Conservation (phyloP, 2,329 filamentous ascomycete genomes). For the Blastomyces gilchristii region DNA sequence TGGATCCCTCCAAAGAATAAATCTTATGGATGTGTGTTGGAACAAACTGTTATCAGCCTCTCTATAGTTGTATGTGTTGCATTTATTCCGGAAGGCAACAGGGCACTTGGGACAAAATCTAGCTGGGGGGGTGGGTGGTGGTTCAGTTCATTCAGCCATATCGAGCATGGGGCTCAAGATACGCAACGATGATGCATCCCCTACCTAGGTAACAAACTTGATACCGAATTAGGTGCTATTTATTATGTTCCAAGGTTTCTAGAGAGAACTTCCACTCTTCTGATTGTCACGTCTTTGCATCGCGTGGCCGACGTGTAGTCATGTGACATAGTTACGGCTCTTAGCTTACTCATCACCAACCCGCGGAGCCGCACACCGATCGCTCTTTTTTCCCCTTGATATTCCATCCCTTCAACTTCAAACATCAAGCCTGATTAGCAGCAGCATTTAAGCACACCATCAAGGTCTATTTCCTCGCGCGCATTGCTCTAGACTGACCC, state of each 20-base stretch:
- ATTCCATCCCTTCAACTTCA: slow-evolving; percentile 13
- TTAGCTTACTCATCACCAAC: background rate
- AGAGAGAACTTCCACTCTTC: too few relatives aligned
- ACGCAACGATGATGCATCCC: background rate
- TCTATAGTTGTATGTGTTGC: background rate
- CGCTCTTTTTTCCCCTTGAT: slow-evolving; percentile 5
- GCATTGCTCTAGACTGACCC: slow-evolving; percentile 39
- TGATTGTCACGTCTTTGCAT: too few relatives aligned
- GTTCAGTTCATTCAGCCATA: background rate
- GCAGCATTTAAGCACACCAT: slow-evolving; percentile 4
- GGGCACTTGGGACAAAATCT: background rate
- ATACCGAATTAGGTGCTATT: background rate
- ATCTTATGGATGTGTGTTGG: background rate
- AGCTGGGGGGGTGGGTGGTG: too few relatives aligned
- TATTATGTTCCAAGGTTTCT: too few relatives aligned
- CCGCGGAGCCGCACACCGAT: slow-evolving; percentile 7
- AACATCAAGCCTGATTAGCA: background rate
- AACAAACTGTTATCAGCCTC: background rate
- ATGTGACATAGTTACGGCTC: background rate
- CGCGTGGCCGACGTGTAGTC: background rate
- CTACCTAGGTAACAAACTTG: too few relatives aligned
- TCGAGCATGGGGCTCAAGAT: background rate
- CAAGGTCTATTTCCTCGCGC: slow-evolving; percentile 5
- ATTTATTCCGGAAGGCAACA: background rate
- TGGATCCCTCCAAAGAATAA: background rate